Evolutionary conservation across 1,139 yeast genomes (phyloP), one percentile per base, ranked within the genome.

Genomic region (Hemisphaericaspora lyxosophila): DNA sequence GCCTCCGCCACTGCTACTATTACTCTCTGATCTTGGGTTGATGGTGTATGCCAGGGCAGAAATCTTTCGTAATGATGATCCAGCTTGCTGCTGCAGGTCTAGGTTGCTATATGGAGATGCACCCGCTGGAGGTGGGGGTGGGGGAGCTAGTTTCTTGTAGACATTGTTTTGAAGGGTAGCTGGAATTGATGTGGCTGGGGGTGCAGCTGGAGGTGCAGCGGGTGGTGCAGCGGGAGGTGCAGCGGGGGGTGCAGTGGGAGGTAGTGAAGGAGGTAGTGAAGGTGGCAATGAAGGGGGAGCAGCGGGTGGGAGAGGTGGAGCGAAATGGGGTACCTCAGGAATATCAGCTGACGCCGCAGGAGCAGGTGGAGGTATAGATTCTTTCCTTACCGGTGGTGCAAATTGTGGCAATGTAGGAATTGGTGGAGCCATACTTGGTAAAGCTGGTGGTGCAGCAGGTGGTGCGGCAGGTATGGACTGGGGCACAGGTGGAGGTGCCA

Each of bases 11-110:
- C 14, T n/a, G 5, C 19, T 11, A 12, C 46, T 42, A 8, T 54
- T 52, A 29, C 45, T 53, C 14, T 40, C 46, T 26, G 42, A 39
- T 5, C 44, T 56, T 22, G 51, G 26, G 18, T 68, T 62, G 36
- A 79, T 77, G 0, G 85, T 79, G 51, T 78, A 79, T 1, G 80
- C 68, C 62, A 78, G 78, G 0, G 81, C 79, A 26, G 78, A 77
- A 18, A 78, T 75, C 41, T 75, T 75, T 25, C 82, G 62, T 36
- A 78, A 61, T 17, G 71, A 69, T 25, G 69, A 68, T 2, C 83
- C 85, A 1, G 70, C 69, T 30, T 60, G 53, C 49, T 76, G 80
- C 44, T 68, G 73, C 38, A 64, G 70, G 19, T 72, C 73, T 28
- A 73, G 55, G 15, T 54, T 48, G 44, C 34, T 36, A 4, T 53